Percentiles rank a stretch among this genome's conserved stretches.
Evolutionary conservation across 2,329 filamentous ascomycete genomes (phyloP).

Genomic region (Colletotrichum eleusines): DNA sequence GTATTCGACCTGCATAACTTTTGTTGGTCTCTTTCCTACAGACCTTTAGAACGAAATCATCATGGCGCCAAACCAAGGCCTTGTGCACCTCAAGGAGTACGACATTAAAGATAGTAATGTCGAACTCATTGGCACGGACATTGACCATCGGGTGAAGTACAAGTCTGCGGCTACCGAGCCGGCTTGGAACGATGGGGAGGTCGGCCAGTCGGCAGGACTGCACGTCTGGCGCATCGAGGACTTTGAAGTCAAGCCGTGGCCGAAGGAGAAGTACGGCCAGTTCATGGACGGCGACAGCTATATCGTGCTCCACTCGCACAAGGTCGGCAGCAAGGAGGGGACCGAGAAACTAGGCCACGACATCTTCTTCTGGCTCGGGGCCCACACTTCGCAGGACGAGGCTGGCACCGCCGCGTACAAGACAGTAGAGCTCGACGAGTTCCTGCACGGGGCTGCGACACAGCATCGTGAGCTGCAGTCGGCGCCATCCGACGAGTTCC

Average conservation of each 20-base stretch:
- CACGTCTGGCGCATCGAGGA: slow-evolving; percentile 76
- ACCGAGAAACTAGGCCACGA: slow-evolving; percentile 67
- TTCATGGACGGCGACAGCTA: slow-evolving; percentile 79
- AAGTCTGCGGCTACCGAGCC: slow-evolving; percentile 74
- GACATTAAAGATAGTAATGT: slow-evolving; percentile 78
- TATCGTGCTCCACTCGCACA: slow-evolving; percentile 72
- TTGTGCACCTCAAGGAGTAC: slow-evolving; percentile 73
- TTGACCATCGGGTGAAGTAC: slow-evolving; percentile 77
- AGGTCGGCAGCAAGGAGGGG: slow-evolving; percentile 59
- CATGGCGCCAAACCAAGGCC: slow-evolving; percentile 73
- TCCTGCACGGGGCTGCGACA: slow-evolving; percentile 69
- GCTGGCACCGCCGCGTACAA: slow-evolving; percentile 78
- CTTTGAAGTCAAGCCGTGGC: slow-evolving; percentile 74
- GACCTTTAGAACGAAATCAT: neutral
- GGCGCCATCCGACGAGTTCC: slow-evolving; percentile 69
- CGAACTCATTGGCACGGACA: slow-evolving; percentile 71
- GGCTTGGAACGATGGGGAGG: slow-evolving; percentile 71
- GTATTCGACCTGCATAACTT: neutral
- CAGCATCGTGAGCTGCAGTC: slow-evolving; percentile 75
- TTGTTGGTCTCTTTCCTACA: neutral
- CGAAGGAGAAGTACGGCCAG: slow-evolving; percentile 65
- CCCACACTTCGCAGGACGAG: slow-evolving; percentile 75
- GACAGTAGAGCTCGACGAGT: slow-evolving; percentile 78
- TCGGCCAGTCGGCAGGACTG: slow-evolving; percentile 67
- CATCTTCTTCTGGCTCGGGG: slow-evolving; percentile 78